Percentiles rank a stretch among this genome's conserved stretches.
Conservation (phyloP, 2,329 filamentous ascomycete genomes). For the Septoria petroselini region DNA sequence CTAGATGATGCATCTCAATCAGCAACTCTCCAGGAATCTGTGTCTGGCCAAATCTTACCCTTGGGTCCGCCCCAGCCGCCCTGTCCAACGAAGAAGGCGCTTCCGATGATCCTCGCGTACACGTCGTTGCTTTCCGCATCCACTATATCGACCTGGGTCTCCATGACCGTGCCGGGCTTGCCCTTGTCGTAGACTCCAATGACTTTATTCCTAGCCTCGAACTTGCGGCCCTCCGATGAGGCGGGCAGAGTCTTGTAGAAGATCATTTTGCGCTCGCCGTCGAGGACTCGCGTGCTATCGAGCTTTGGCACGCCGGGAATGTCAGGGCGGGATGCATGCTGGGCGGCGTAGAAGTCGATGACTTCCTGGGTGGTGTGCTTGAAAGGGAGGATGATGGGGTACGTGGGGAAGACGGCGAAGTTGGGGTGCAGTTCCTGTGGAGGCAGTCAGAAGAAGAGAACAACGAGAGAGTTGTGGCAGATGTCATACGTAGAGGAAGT, state of each 20-base stretch:
- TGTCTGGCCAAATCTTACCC: neutral
- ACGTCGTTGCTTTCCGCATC: constrained; percentile 66
- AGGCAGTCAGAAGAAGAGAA: constrained; percentile 67
- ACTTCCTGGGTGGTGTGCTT: constrained; percentile 68
- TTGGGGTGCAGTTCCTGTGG: constrained; percentile 77
- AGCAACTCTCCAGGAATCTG: too few species aligned
- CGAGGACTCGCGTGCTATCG: constrained; percentile 70
- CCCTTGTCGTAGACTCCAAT: constrained; percentile 89
- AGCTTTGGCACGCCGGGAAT: constrained; percentile 77
- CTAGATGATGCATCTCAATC: too few species aligned
- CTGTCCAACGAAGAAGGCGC: constrained; percentile 76
- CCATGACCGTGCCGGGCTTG: constrained; percentile 69
- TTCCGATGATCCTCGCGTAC: constrained; percentile 67
- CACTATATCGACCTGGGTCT: constrained; percentile 73
- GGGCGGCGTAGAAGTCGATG: constrained; percentile 71
- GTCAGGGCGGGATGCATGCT: constrained; percentile 42
- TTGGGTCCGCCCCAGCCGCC: constrained; percentile 58
- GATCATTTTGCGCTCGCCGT: constrained; percentile 73
- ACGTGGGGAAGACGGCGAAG: constrained; percentile 86
- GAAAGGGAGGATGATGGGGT: constrained; percentile 79
- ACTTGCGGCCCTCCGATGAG: constrained; percentile 66
- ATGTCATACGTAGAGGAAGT: constrained; percentile 93
- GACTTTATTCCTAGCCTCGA: constrained; percentile 74
- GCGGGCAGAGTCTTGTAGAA: constrained; percentile 72
- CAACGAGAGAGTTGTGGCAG: too few species aligned